A percentile compares a stretch with the other conserved stretches of the same genome.
Evolutionary conservation across 1,139 yeast species (phyloP).

Genomic region (Yamadazyma sp.): DNA sequence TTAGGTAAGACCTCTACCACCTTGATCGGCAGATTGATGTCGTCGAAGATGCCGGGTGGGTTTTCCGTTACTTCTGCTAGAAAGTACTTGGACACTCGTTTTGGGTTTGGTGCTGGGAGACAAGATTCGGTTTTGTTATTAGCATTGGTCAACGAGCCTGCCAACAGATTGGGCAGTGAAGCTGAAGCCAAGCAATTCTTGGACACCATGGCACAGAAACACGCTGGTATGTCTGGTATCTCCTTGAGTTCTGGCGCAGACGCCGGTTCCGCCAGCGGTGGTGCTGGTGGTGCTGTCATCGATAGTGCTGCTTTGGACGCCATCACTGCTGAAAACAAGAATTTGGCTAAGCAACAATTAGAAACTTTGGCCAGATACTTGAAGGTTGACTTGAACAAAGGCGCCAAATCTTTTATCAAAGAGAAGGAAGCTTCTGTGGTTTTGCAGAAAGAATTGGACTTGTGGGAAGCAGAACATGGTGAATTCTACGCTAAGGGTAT

Average conservation of each 20-base stretch:
- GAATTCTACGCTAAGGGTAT: constrained; percentile 93
- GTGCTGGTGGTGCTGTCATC: constrained; percentile 80
- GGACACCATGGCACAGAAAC: constrained; percentile 78
- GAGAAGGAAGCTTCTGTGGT: constrained; percentile 85
- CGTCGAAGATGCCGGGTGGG: constrained; percentile 99
- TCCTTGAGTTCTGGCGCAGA: constrained; percentile 68
- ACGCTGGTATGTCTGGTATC: constrained; percentile 81
- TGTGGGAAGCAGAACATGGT: constrained; percentile 94
- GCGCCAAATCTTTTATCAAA: constrained; percentile 81
- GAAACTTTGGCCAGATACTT: constrained; percentile 94
- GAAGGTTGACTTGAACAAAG: constrained; percentile 86
- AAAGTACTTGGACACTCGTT: constrained; percentile 84
- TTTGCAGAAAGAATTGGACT: constrained; percentile 86
- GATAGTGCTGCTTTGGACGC: constrained; percentile 97
- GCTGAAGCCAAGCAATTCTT: constrained; percentile 87
- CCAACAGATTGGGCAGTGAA: constrained; percentile 81
- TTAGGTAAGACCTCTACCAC: constrained; percentile 93
- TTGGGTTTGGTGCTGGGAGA: constrained; percentile 91
- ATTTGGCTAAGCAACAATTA: constrained; percentile 90
- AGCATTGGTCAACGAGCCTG: constrained; percentile 88
- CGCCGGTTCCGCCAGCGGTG: constrained; percentile 49
- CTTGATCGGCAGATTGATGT: constrained; percentile 83
- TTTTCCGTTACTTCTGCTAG: constrained; percentile 89
- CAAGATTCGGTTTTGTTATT: constrained; percentile 85
- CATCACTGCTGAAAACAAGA: constrained; percentile 84